Conservation (phyloP, 345 rosid species). For the Aurinia saxatilis region DNA sequence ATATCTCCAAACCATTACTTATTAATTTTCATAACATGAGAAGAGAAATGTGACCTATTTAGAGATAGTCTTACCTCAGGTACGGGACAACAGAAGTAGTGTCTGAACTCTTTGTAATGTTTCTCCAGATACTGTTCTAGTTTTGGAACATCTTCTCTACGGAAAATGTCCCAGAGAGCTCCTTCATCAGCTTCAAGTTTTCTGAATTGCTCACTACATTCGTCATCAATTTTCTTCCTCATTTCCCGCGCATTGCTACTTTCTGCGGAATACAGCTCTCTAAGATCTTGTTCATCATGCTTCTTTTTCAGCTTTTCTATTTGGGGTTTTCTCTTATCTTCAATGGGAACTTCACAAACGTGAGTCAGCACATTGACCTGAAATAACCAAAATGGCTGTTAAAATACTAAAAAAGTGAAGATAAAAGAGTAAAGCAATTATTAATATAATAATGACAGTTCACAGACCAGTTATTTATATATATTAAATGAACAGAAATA, state of each 20-base stretch:
- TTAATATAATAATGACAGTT: background rate
- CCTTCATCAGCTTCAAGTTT: slow-evolving; percentile 37
- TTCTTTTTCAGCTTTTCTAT: slow-evolving; percentile 34
- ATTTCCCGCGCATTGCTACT: slow-evolving; percentile 16
- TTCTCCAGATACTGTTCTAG: slow-evolving; percentile 50
- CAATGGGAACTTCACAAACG: slow-evolving; percentile 35
- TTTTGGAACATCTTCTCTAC: slow-evolving; percentile 63
- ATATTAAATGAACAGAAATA: too few species aligned
- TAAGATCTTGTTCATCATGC: slow-evolving; percentile 48
- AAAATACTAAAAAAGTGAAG: background rate
- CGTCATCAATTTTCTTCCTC: background rate
- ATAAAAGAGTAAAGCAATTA: background rate
- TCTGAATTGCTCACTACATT: background rate
- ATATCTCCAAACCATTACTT: background rate
- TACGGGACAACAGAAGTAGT: slow-evolving; percentile 46
- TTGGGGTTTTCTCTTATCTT: background rate
- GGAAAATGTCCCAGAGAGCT: slow-evolving; percentile 78
- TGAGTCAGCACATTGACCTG: slow-evolving; percentile 74
- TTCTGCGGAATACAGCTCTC: slow-evolving; percentile 36
- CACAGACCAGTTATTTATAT: too few species aligned
- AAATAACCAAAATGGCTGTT: background rate
- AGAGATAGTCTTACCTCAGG: slow-evolving; percentile 35
- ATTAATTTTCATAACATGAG: background rate
- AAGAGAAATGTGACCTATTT: background rate
- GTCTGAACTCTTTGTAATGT: slow-evolving; percentile 75